Conservation (phyloP, 495 filamentous ascomycete genomes). For the Oidiodendron maius region DNA sequence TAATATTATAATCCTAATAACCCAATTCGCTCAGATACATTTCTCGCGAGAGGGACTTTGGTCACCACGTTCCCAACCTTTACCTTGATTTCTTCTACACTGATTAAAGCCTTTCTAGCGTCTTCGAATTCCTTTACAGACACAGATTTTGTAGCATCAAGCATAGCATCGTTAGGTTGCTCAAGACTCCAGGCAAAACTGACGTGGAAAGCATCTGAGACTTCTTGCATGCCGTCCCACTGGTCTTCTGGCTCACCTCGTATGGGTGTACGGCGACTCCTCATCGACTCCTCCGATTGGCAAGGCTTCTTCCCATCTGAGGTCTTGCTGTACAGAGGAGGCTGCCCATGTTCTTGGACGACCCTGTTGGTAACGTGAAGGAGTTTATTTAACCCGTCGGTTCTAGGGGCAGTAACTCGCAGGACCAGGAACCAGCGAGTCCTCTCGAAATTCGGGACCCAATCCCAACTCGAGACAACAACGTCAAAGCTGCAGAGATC, state of each 20-base stretch:
- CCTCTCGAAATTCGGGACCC: constrained; percentile 67
- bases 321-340: constrained; percentile 55
- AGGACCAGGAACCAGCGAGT: constrained; percentile 87
- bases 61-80: constrained; percentile 74
- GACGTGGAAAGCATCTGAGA: constrained; percentile 63
- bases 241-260: neutral
- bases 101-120: constrained; percentile 28
- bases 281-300: neutral
- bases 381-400: constrained; percentile 49
- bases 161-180: constrained; percentile 31
- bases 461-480: constrained; percentile 42
- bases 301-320: neutral
- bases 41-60: constrained; percentile 39
- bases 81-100: constrained; percentile 53
- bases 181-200: constrained; percentile 74
- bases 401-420: constrained; percentile 37
- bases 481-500: constrained; percentile 43
- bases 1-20: constrained; percentile 15
- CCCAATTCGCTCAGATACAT: constrained; percentile 14
- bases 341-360: constrained; percentile 56
- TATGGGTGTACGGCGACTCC: neutral
- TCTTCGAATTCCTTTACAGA: constrained; percentile 15
- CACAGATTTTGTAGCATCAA: constrained; percentile 23
- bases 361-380: constrained; percentile 59
- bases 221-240: constrained; percentile 25